Percentiles rank a stretch among this genome's conserved stretches.
Evolutionary conservation across 345 rosid species (phyloP).

Genomic region (Lagerstroemia speciosa): DNA sequence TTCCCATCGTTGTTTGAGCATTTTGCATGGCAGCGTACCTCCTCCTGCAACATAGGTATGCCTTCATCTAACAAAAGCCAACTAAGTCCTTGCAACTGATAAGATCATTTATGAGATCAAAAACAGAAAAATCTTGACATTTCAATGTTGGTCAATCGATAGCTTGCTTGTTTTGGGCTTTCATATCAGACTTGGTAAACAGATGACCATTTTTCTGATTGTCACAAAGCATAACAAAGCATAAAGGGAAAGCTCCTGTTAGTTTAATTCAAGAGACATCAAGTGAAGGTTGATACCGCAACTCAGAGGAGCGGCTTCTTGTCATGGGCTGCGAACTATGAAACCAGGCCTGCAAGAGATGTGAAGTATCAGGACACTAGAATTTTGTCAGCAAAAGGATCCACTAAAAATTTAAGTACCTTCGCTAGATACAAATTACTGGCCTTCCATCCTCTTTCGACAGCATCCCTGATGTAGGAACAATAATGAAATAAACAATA

Average conservation of each 20-base stretch:
- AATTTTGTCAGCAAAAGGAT: constrained; percentile 4
- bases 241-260: not conserved
- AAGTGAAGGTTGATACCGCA: constrained; percentile 29
- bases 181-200: not conserved
- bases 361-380: constrained; percentile 8
- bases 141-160: not conserved
- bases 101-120: not conserved
- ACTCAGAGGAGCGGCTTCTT: constrained; percentile 67
- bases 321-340: constrained; percentile 71
- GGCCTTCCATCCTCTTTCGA: constrained; percentile 39
- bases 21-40: constrained; percentile 64
- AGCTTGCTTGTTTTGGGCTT: not conserved
- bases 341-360: constrained; percentile 56
- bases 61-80: not conserved
- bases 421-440: constrained; percentile 48
- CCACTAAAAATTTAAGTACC: constrained; percentile 24
- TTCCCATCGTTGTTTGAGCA: constrained; percentile 24
- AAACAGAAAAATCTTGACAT: not conserved
- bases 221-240: not conserved
- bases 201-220: not conserved
- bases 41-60: constrained; percentile 30
- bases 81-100: not conserved
- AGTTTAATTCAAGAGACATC: not conserved
- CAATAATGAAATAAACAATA: not conserved
- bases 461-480: constrained; percentile 27